Evolutionary conservation across 1,139 yeast genomes (phyloP), one percentile per base, ranked within the genome.

Genomic region (Blastobotrys elegans): DNA sequence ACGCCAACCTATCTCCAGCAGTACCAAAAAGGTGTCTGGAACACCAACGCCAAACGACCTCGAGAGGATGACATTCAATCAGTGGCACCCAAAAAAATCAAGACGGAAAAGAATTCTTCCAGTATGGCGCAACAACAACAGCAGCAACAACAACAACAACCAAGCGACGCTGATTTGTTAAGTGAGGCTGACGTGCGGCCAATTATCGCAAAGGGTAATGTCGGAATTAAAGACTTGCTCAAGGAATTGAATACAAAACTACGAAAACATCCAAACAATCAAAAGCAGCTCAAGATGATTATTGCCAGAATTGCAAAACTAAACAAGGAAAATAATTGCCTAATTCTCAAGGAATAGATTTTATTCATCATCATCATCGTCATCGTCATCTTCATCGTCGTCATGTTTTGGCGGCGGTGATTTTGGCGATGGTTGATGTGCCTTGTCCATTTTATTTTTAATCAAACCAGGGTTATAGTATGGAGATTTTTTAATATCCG

Each of bases 11-110:
- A 83, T 30, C 72, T 89, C 50, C 65, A 68, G n/a, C 76, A 76
- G 40, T 88, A 88, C 67, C 94, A 94, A 3, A 69, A 66, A 22
- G 95, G 95, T 17, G 85, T 81, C 43, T 89, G 97, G 96, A 82
- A 83, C 62, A 92, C 96, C 26, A 70, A 70, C 44, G 79, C 77
- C 2, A 74, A 62, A 56, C 58, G 67, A 8, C 76, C 56, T 76
- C 69, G 60, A 63, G 78, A 53, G 50, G 58, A 41, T 30, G 63
- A 40, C 52, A 54, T 30, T 51, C 54, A 10, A 58, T 49, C 3
- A 56, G 51, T 22, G 55, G 47, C 26, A 50, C 40, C 3, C 10
- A 79, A 78, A 64, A 75, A 72, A 54, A 58, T 69, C 46, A 75
- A 73, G 56, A 52, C 69, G 36, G 72, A 65, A 29, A 46, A 33